Base-by-base conservation (phyloP, 768 basidiomycete genomes). In the Rhodocollybia butyracea region DNA sequence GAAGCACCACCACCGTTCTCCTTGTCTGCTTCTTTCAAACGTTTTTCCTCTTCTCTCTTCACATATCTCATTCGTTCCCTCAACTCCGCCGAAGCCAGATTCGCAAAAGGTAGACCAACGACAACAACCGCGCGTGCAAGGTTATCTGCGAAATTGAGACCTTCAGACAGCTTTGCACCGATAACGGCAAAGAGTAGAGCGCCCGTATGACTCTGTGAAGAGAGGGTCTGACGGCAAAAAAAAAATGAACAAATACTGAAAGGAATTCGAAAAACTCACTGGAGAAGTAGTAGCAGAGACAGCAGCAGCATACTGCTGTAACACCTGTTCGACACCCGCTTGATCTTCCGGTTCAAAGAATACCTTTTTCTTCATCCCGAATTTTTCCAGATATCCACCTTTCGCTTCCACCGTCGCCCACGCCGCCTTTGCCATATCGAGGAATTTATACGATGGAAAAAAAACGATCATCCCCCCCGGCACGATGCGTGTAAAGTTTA, bases 161-260 rank as follows among this genome's bases (percentile, higher is more conserved):
- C 96, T 71, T 99, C 97, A 0, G 93, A 95, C n/a, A 99, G 80
- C 66, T 98, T 98, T 26, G 94, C 96, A 17, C 95, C 95, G 26
- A 98, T 88, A 10, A 98, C 97, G 2, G 97, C 96, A 54, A 98
- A 87, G 4, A 99, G 74, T 36, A 99, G 68, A 2, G 92, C 91
- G 15, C 94, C 94, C 59, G 71, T 69, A 67, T 65, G 48, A 15
- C 32, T 13, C 13, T 32, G 4, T 38, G 17, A 24, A 30, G 11
- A 12, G 31, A 2, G 11, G 39, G 4, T 45, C n/a, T 19, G 15
- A 30, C 15, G 45, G 29, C 38, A 55, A 31, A 15, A 22, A 22
- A 38, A 22, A 17, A 24, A 8, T 24, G 15, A 50, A 10, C 11
- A 24, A 27, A 4, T 13, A 50, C 4, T 2, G n/a, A n/a, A n/a